Evolutionary conservation across 192 early-diverging fungal genomes (phyloP).

Genomic region (Haplosporangium gracile): DNA sequence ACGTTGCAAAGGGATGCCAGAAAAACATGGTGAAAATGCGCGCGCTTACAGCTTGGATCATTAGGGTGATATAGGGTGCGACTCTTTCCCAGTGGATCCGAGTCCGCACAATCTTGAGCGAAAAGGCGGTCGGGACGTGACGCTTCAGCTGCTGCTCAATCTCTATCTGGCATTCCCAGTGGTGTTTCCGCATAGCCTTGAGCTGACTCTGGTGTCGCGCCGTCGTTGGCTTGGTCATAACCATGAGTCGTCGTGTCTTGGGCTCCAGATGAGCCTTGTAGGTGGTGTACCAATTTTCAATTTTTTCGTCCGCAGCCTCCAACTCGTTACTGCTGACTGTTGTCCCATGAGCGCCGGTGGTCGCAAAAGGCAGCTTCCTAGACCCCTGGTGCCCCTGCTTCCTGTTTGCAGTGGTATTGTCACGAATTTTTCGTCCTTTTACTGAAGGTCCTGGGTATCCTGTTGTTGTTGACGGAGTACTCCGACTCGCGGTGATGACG

Average conservation of each 20-base stretch:
- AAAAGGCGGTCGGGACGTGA: constrained; percentile 21
- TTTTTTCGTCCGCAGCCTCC: constrained; percentile 11
- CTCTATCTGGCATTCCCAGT: constrained; percentile 35
- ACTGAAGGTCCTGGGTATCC: not conserved
- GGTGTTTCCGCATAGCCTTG: constrained; percentile 47
- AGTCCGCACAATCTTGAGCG: constrained; percentile 25
- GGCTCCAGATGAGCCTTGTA: constrained; percentile 32
- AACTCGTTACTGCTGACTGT: constrained; percentile 15
- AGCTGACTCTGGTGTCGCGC: constrained; percentile 33
- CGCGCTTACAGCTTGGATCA: constrained; percentile 46
- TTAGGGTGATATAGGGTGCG: constrained; percentile 34
- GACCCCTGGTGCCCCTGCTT: not conserved
- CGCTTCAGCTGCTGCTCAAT: constrained; percentile 20
- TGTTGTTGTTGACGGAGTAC: not conserved
- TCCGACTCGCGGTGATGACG: too few relatives aligned
- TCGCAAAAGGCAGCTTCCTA: not conserved
- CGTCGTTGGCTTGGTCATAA: constrained; percentile 29
- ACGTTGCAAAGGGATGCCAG: not conserved
- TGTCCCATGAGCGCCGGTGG: not conserved
- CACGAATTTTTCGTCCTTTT: not conserved
- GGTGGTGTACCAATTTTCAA: constrained; percentile 53
- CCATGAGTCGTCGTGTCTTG: constrained; percentile 25
- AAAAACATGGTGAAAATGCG: too few relatives aligned
- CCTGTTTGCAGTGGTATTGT: not conserved
- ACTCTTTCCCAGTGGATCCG: constrained; percentile 40